Evolutionary conservation across 192 early-diverging fungal species (phyloP).

Genomic region (Chytriomyces hyalinus): DNA sequence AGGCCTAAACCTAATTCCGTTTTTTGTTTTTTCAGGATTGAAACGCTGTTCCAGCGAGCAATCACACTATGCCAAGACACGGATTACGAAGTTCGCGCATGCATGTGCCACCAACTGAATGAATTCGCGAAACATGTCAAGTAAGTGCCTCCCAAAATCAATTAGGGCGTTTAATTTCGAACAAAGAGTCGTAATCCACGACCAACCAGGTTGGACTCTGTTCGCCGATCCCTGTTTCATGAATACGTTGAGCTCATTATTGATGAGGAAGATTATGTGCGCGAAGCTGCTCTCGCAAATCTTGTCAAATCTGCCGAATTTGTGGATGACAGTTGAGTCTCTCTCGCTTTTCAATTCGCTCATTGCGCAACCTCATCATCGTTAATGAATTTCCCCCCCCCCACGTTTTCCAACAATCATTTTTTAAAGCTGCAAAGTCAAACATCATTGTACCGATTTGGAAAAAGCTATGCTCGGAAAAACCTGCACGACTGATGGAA

Average conservation of each 20-base stretch:
- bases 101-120: slow-evolving; percentile 58
- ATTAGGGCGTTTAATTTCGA: slow-evolving; percentile 12
- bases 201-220: slow-evolving; percentile 26
- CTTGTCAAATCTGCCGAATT: slow-evolving; percentile 49
- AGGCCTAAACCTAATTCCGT: not conserved
- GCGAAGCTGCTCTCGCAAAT: slow-evolving; percentile 51
- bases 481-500: slow-evolving; percentile 35
- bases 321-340: slow-evolving; percentile 45
- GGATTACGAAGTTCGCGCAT: slow-evolving; percentile 58
- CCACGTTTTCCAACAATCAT: not conserved
- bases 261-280: slow-evolving; percentile 57
- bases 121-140: slow-evolving; percentile 46
- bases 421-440: slow-evolving; percentile 41
- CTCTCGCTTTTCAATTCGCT: not conserved
- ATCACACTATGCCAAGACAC: slow-evolving; percentile 58
- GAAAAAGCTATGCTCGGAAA: slow-evolving; percentile 54
- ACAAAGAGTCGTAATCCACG: slow-evolving; percentile 8
- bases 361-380: not conserved
- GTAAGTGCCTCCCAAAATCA: not conserved
- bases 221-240: slow-evolving; percentile 43
- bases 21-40: slow-evolving; percentile 21
- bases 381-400: not conserved
- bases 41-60: slow-evolving; percentile 46
- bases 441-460: slow-evolving; percentile 52
- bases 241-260: slow-evolving; percentile 59